Evolutionary conservation across 2,329 filamentous ascomycete genomes (phyloP).

Genomic region (Ophiostoma fasciatum): DNA sequence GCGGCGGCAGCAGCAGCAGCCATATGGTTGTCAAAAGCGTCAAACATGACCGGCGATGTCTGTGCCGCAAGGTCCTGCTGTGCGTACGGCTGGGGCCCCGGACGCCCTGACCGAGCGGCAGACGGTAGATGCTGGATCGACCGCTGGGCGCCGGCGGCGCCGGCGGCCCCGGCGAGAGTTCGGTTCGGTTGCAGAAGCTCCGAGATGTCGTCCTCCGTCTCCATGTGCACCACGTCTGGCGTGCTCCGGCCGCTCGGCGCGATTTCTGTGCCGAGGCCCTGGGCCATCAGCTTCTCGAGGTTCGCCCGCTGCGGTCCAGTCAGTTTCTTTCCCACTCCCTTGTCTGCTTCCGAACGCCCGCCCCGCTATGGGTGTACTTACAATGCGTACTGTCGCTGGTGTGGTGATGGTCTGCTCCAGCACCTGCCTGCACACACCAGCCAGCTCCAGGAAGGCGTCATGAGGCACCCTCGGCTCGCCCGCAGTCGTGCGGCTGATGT

Average conservation of each 20-base stretch:
- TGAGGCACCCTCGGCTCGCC: slow-evolving; percentile 24
- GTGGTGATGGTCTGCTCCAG: slow-evolving; percentile 36
- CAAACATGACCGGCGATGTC: slow-evolving; percentile 5
- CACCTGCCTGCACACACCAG: slow-evolving; percentile 34
- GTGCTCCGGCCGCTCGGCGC: slow-evolving; percentile 15
- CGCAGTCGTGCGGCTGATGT: slow-evolving; percentile 30
- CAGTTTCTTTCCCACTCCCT: background rate
- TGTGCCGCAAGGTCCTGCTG: too few species aligned
- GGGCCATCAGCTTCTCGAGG: slow-evolving; percentile 34
- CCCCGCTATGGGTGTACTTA: slow-evolving; percentile 16
- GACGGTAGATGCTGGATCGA: background rate
- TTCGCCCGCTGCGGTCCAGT: slow-evolving; percentile 21
- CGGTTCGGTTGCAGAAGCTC: slow-evolving; percentile 5
- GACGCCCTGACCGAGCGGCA: background rate
- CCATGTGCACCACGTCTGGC: slow-evolving; percentile 9
- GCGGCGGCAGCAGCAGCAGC: background rate
- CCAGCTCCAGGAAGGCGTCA: slow-evolving; percentile 33
- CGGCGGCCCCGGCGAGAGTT: too few species aligned
- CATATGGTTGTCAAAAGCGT: slow-evolving; percentile 4
- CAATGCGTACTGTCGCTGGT: slow-evolving; percentile 33
- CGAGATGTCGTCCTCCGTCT: slow-evolving; percentile 10
- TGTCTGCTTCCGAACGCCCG: background rate
- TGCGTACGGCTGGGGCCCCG: background rate
- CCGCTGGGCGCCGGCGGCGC: background rate
- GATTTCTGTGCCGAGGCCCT: slow-evolving; percentile 23